Evolutionary conservation across 345 rosid genomes (phyloP).

Genomic region (Cochlearia excelsa): DNA sequence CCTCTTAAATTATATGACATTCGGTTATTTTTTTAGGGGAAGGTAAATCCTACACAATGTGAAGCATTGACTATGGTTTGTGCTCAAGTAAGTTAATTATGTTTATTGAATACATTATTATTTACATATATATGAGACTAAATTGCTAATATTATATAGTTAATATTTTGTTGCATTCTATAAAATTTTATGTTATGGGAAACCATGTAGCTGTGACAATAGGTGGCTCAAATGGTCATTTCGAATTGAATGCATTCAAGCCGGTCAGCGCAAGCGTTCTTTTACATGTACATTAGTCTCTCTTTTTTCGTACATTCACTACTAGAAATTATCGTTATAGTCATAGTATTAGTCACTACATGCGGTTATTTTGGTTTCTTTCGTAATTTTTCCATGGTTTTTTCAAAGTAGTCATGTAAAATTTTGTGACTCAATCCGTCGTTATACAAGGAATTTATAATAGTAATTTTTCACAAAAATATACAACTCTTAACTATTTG

Average conservation of each 20-base stretch:
- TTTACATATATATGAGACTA: conserved; percentile 22
- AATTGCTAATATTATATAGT: not conserved
- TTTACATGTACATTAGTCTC: conserved; percentile 55
- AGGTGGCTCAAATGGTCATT: conserved; percentile 96
- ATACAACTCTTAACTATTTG: conserved; percentile 1
- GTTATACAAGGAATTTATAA: too few species aligned
- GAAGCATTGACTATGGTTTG: conserved; percentile 99
- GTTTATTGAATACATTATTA: conserved; percentile 11
- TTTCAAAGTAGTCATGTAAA: too few species aligned
- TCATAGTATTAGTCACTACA: too few species aligned
- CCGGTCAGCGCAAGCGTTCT: conserved; percentile 91
- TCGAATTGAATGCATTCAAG: conserved; percentile 91
- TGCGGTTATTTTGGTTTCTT: too few species aligned
- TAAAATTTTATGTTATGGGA: conserved; percentile 74
- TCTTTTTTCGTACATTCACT: not conserved
- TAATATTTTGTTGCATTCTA: conserved; percentile 4
- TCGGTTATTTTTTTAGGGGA: too few species aligned
- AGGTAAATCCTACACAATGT: conserved; percentile 97
- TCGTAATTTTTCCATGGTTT: too few species aligned
- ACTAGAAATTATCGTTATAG: too few species aligned
- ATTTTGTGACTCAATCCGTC: too few species aligned
- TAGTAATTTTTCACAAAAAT: too few species aligned
- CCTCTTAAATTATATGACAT: conserved; percentile 29
- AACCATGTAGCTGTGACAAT: conserved; percentile 84
- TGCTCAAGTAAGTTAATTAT: conserved; percentile 63